These are phyloP conservation scores for Mucor circinelloides DNA, from an alignment of 371 early-diverging fungal genomes.

Conservation along the genomic window DNA sequence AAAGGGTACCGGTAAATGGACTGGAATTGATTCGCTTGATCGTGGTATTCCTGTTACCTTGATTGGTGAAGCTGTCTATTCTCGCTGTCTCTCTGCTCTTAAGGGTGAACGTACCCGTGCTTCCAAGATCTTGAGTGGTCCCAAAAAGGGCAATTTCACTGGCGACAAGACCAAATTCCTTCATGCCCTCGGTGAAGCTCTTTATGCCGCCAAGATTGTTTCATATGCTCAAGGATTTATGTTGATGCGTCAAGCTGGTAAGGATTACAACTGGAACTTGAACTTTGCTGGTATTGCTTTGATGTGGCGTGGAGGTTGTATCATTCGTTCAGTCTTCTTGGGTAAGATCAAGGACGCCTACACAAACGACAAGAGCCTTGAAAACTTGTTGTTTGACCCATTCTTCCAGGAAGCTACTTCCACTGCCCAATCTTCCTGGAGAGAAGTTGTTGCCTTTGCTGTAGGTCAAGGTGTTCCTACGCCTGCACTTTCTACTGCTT, in stretches of 20 bases:
- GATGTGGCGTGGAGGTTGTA: slow-evolving; percentile 99
- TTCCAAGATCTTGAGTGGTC: slow-evolving; percentile 80
- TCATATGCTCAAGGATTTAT: slow-evolving; percentile 99
- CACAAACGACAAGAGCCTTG: slow-evolving; percentile 79
- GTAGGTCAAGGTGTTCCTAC: slow-evolving; percentile 86
- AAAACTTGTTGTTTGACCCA: slow-evolving; percentile 87
- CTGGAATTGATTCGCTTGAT: slow-evolving; percentile 92
- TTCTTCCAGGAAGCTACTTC: slow-evolving; percentile 91
- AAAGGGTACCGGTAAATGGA: slow-evolving; percentile 99
- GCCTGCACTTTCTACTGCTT: slow-evolving; percentile 89
- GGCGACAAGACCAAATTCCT: slow-evolving; percentile 86
- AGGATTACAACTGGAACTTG: slow-evolving; percentile 90
- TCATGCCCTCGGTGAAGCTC: slow-evolving; percentile 87
- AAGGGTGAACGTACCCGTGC: slow-evolving; percentile 93
- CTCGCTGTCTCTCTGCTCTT: slow-evolving; percentile 92
- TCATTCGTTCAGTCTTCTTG: slow-evolving; percentile 93
- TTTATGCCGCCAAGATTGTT: slow-evolving; percentile 96
- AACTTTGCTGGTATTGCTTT: slow-evolving; percentile 94
- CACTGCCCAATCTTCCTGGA: slow-evolving; percentile 83
- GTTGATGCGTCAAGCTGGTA: slow-evolving; percentile 94
- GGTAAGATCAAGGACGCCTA: slow-evolving; percentile 95
- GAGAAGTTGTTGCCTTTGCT: slow-evolving; percentile 84
- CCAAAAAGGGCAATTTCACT: slow-evolving; percentile 60
- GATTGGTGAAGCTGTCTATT: slow-evolving; percentile 97
- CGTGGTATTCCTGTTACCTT: slow-evolving; percentile 92